These are phyloP conservation scores for Ottelia alismoides DNA, from an alignment of 106 monocot genomes.

Conservation along the genomic window DNA sequence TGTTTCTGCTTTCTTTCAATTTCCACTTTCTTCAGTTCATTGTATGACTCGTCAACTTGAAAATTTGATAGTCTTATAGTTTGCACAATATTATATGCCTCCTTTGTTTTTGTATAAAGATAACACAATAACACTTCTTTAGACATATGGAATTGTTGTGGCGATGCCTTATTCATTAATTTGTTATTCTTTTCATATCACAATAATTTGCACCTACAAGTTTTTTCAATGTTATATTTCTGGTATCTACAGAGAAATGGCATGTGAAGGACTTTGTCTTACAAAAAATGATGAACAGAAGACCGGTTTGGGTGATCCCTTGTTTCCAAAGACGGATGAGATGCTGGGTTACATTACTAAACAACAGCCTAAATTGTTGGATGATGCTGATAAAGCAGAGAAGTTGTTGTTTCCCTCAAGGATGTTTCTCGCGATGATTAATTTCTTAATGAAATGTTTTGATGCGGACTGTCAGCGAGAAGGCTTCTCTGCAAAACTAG, in stretches of 20 bases:
- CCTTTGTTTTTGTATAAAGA: no score
- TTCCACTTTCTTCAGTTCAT: no score
- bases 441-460: conserved; percentile 93
- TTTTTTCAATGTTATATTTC: background rate
- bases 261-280: conserved; percentile 69
- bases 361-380: conserved; percentile 56
- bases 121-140: no score
- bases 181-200: no score
- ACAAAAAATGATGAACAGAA: conserved; percentile 27
- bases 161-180: no score
- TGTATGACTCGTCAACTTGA: no score
- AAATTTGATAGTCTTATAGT: no score
- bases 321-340: conserved; percentile 46
- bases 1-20: no score
- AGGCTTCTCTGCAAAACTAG: conserved; percentile 14
- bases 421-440: conserved; percentile 75
- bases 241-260: conserved; percentile 91
- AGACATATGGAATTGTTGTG: no score
- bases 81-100: no score
- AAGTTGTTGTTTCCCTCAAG: conserved; percentile 72
- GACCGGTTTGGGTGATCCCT: conserved; percentile 13
- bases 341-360: conserved; percentile 67
- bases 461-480: conserved; percentile 21
- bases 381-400: conserved; percentile 30
- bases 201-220: no score